Base-by-base conservation (phyloP, 148 eudicot genomes). In the Heliamphora exappendiculata region DNA sequence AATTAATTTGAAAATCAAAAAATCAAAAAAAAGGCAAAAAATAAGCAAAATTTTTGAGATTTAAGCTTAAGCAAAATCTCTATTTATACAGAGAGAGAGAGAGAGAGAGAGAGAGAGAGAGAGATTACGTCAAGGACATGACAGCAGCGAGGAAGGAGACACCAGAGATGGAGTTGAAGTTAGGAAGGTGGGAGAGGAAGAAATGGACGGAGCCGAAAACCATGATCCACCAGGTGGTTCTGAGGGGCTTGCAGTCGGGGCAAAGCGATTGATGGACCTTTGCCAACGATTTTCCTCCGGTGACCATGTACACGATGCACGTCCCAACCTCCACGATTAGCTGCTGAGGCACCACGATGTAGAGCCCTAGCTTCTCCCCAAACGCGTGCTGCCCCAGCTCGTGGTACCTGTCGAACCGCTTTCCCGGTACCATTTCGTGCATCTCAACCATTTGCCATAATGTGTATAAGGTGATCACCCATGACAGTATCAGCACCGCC, bases 71-170 rank as follows among this genome's bases (percentile, higher is more conserved):
- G n/a, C n/a, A n/a, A n/a, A n/a, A n/a, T n/a, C n/a, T n/a, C n/a
- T n/a, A n/a, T n/a, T n/a, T n/a, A n/a, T n/a, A n/a, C n/a, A n/a
- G n/a, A n/a, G n/a, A n/a, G n/a, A n/a, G n/a, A n/a, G n/a, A n/a
- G n/a, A n/a, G n/a, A n/a, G n/a, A n/a, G n/a, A n/a, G n/a, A n/a
- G n/a, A n/a, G n/a, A n/a, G n/a, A n/a, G n/a, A n/a, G n/a, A n/a
- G n/a, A n/a, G n/a, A n/a, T 65, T 68, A 79, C 82, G 45, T 67
- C 19, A 79, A 65, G n/a, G 82, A 79, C 82, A 79, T 79, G 47
- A 79, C 17, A 33, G 82, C 78, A 12, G 82, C 78, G 0, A 76
- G 67, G 33, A 79, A 45, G 29, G 78, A 79, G 33, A 79, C 47
- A 5, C 78, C 78, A 12, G 82, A 74, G 31, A 79, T 74, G 34